Conservation (phyloP, 164 flowering plant genomes). For the Stephania yunnanensis region DNA sequence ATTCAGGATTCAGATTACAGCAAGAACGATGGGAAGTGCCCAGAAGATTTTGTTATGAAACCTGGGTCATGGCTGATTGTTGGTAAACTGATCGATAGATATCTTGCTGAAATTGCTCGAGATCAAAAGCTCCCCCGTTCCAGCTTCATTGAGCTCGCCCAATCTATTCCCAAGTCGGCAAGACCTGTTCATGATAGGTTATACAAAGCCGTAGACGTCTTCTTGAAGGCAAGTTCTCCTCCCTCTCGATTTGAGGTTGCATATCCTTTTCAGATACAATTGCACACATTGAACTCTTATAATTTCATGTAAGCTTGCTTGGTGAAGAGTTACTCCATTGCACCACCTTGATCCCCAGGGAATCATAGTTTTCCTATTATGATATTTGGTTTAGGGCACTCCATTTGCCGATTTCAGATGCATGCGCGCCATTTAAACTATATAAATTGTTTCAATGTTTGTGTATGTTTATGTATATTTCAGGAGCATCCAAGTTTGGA, state of each 20-base stretch:
- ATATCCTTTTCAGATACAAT: background rate
- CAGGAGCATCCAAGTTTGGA: conserved; percentile 9
- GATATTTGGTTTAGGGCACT: background rate
- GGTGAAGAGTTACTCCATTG: too few relatives aligned
- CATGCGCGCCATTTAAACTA: background rate
- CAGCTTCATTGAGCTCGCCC: conserved; percentile 75
- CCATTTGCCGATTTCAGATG: background rate
- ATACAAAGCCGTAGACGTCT: conserved; percentile 80
- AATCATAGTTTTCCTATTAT: too few relatives aligned
- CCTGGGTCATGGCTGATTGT: conserved; percentile 66
- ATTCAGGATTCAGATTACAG: conserved; percentile 64
- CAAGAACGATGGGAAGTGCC: conserved; percentile 52
- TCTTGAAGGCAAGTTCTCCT: conserved; percentile 51
- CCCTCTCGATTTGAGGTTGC: too few relatives aligned
- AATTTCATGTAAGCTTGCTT: too few relatives aligned
- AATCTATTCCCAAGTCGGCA: conserved; percentile 67
- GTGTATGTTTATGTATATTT: background rate
- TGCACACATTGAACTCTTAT: background rate
- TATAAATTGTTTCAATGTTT: background rate
- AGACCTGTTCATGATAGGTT: conserved; percentile 71
- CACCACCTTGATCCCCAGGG: too few relatives aligned
- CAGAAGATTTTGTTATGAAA: conserved; percentile 52
- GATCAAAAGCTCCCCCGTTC: conserved; percentile 77
- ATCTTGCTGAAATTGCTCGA: conserved; percentile 89
- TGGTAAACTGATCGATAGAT: conserved; percentile 66